A percentile compares a stretch with the other conserved stretches of the same genome.
Evolutionary conservation across 2,329 filamentous ascomycete species (phyloP).

Genomic region (Cyphellophora attinorum): DNA sequence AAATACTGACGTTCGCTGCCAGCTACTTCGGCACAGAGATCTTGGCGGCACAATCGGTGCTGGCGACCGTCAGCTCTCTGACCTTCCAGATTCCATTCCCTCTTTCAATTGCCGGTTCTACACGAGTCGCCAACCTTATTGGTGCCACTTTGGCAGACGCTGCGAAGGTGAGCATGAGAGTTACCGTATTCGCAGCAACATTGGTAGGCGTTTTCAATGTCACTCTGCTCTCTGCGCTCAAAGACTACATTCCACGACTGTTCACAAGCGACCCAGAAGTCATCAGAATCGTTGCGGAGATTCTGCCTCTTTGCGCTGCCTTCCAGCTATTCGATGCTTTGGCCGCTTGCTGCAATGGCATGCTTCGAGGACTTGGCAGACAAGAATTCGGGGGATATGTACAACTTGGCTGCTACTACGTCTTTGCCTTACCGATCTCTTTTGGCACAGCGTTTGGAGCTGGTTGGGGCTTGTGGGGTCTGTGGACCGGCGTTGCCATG

Average conservation of each 20-base stretch:
- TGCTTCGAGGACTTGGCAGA: slow-evolving; percentile 76
- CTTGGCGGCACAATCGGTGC: slow-evolving; percentile 78
- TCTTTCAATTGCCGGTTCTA: slow-evolving; percentile 77
- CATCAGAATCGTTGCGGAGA: slow-evolving; percentile 54
- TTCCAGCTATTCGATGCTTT: slow-evolving; percentile 87
- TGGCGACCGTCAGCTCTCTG: slow-evolving; percentile 67
- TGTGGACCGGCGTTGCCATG: slow-evolving; percentile 72
- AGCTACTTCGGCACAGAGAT: slow-evolving; percentile 70
- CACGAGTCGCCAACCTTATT: slow-evolving; percentile 83
- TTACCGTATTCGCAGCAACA: slow-evolving; percentile 58
- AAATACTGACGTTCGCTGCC: slow-evolving; percentile 75
- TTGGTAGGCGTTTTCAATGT: slow-evolving; percentile 74
- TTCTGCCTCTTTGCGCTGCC: slow-evolving; percentile 71
- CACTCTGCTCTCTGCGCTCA: slow-evolving; percentile 55
- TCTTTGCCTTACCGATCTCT: slow-evolving; percentile 73
- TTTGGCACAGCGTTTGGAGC: slow-evolving; percentile 69
- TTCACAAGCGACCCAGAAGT: slow-evolving; percentile 69
- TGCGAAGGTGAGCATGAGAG: slow-evolving; percentile 69
- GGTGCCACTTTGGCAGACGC: slow-evolving; percentile 74
- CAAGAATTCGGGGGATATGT: slow-evolving; percentile 87
- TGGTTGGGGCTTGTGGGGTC: slow-evolving; percentile 64
- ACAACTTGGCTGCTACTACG: slow-evolving; percentile 79
- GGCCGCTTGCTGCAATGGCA: slow-evolving; percentile 68
- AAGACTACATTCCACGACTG: slow-evolving; percentile 64
- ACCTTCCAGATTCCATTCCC: slow-evolving; percentile 91